Evolutionary conservation across 768 basidiomycete genomes (phyloP), one percentile per base, ranked within the genome.

Genomic region (Dendrothele bispora): DNA sequence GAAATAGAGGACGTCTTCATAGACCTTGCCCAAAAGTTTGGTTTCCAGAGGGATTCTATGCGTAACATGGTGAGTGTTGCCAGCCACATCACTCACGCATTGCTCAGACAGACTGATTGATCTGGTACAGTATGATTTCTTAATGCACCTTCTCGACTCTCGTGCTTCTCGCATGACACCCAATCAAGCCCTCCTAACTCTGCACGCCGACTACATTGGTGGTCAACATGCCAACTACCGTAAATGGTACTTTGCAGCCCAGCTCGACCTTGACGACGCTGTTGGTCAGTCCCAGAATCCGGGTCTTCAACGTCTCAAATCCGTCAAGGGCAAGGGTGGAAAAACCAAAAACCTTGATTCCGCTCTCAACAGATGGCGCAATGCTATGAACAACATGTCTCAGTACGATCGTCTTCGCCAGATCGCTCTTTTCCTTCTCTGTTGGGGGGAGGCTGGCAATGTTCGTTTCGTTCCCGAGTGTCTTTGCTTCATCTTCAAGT

Each of bases 221-320:
- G 97, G 97, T 38, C 91, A 93, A 61, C 90, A 98, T 62, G 97
- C 97, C 57, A 98, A 98, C 74, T 98, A 98, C 68, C 89, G 97
- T 65, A 98, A 98, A 69, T 98, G 97, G 97, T 99, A 99, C 65
- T 99, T 98, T 66, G 97, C 97, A 29, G 94, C 95, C 11, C 97
- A 99, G 65, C 88, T 99, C 65, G 95, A 98, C 65, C 87, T 99
- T 48, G 97, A 99, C 71, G 97, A 99, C 60, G 95, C 95, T 24
- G 94, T 98, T 50, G 97, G 97, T 39, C 88, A 93, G 56, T 83
- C 87, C 7, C 89, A 95, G 62, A 97, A 98, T 67, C 91, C 92
- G 11, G 94, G 94, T 53, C 78, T 97, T 21, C 85, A 91, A 50
- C 88, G 94, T 17, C 81, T 95, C 39, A 88, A 87, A 61, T 88